A percentile compares a stretch with the other conserved stretches of the same genome.
phyloP scores from a whole-genome alignment of 192 early-diverging fungal genomes.

The Rhizophagus clarus region DNA sequence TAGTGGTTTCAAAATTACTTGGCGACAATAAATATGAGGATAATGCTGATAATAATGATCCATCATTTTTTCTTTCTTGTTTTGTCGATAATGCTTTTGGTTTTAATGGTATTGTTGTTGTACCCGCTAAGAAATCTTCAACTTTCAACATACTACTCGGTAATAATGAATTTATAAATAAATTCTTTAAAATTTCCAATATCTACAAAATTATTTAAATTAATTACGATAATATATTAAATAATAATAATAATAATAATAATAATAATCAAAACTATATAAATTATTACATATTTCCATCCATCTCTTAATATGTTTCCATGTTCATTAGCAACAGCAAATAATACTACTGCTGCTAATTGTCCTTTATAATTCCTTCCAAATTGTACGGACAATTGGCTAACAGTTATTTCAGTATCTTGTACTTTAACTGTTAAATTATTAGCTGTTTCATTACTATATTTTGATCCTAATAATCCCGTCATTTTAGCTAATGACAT shows the following conservation, averaged over 20 bases:
- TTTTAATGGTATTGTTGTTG: slow-evolving; percentile 67
- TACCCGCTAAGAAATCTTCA: slow-evolving; percentile 74
- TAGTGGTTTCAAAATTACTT: slow-evolving; percentile 50
- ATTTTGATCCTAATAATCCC: slow-evolving; percentile 54
- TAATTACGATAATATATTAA: not conserved
- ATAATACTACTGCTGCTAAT: slow-evolving; percentile 85
- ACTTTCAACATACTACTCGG: slow-evolving; percentile 66
- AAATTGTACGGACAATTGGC: slow-evolving; percentile 77
- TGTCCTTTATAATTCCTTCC: slow-evolving; percentile 89
- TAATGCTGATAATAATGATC: slow-evolving; percentile 75
- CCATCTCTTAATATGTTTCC: slow-evolving; percentile 65
- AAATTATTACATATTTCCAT: slow-evolving; percentile 69
- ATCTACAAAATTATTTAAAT: slow-evolving; percentile 43
- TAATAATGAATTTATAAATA: slow-evolving; percentile 78
- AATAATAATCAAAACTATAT: slow-evolving; percentile 8
- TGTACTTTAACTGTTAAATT: slow-evolving; percentile 53
- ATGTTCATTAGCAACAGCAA: slow-evolving; percentile 71
- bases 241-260: slow-evolving; percentile 39
- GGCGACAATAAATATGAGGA: slow-evolving; percentile 76
- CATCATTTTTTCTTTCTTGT: slow-evolving; percentile 52
- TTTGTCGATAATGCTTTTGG: slow-evolving; percentile 42
- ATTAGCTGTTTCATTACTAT: slow-evolving; percentile 42
- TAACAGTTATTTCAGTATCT: slow-evolving; percentile 54
- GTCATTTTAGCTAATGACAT: slow-evolving; percentile 74
- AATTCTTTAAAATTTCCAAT: slow-evolving; percentile 70